Evolutionary conservation across 768 basidiomycete species (phyloP), one percentile per base, ranked within the genome.

Genomic region (Auricularia sp.): DNA sequence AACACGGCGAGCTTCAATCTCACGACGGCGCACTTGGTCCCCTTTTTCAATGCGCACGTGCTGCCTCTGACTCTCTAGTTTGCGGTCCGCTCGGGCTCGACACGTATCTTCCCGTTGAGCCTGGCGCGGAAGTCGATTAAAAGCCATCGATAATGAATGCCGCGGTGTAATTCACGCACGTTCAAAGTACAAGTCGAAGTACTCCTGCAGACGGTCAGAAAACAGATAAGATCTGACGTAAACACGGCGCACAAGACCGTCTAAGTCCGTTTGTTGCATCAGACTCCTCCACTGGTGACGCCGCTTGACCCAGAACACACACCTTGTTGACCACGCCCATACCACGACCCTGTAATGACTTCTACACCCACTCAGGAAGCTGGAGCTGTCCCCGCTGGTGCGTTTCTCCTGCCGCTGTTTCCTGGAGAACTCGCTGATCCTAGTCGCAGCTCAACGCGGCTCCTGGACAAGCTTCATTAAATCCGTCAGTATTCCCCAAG

Each of bases 401-500:
- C 33, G 67, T 42, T 14, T 42, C 39, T 13, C 18, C 16, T 47
- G n/a, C 42, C 61, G 34, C 45, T 36, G 24, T 42, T n/a, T 3
- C 16, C 10, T 1, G 36, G 63, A 10, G 39, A 3, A 29, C 39
- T 34, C 34, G 47, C 47, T 16, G 10, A 13, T 10, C 54, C 21
- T 59, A 24, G 61, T 14, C 13, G 14, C 82, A 67, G 81, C 88
- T 61, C 94, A 96, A 76, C 85, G 92, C 70, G 78, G 87, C 71
- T 90, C 87, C 76, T 97, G 94, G 94, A 82, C 88, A 0, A 86
- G 87, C 2, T 96, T 97, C 77, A 79, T 97, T 73, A 97, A 96
- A 82, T 86, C 89, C 18, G 37, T n/a, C 51, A 64, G 66, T 63
- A 67, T n/a, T 42, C 54, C 58, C 39, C 64, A 64, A 11, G 42